phyloP scores from a whole-genome alignment of 208 protist genomes.

The Naegleria gruberi region DNA sequence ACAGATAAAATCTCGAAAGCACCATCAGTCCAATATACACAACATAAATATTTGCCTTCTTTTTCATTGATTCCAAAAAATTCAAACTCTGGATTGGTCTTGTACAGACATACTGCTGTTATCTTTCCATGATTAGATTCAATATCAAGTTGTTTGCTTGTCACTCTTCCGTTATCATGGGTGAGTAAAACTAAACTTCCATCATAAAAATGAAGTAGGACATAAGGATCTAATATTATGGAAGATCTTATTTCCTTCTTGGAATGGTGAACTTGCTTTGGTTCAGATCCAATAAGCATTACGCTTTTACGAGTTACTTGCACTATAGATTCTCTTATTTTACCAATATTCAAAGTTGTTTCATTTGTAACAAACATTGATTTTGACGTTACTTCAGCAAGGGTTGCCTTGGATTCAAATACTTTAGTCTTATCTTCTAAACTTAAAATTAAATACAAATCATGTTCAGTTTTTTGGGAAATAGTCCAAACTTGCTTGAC shows the following conservation, averaged over 20 bases:
- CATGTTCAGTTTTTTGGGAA: background rate
- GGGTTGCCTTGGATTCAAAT: background rate
- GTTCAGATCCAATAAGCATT: background rate
- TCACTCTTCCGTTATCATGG: too few species aligned
- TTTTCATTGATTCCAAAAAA: background rate
- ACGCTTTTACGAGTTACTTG: background rate
- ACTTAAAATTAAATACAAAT: background rate
- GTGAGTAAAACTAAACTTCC: background rate
- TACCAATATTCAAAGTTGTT: background rate
- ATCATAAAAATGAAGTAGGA: background rate
- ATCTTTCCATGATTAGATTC: background rate
- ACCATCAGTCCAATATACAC: background rate
- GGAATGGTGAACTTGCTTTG: background rate
- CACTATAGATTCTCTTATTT: background rate
- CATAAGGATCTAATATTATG: background rate
- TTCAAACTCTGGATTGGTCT: background rate
- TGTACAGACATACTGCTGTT: background rate
- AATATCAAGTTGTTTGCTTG: too few species aligned
- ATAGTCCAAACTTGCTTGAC: constrained; percentile 6
- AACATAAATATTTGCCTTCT: background rate
- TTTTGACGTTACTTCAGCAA: background rate
- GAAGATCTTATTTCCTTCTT: background rate
- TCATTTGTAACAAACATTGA: background rate
- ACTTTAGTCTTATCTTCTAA: background rate
- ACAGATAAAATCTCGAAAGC: constrained; percentile 8